Percentiles rank a stretch among this genome's conserved stretches.
These are phyloP conservation scores for Ulmus americana DNA, from an alignment of 331 rosid genomes.

Conservation along the genomic window DNA sequence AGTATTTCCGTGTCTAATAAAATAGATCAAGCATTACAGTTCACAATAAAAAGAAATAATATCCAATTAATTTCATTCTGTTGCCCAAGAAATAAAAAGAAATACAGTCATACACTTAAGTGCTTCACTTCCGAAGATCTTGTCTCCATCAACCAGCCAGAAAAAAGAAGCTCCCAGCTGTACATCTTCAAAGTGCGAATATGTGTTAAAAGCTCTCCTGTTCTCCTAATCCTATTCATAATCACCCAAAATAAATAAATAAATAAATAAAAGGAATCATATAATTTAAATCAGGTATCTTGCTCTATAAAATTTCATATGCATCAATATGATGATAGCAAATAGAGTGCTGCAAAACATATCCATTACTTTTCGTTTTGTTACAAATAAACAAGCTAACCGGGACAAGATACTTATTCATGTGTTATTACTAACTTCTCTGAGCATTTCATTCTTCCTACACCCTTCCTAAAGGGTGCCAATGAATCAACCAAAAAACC, in stretches of 20 bases:
- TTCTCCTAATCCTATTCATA: conserved; percentile 63
- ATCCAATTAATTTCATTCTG: conserved; percentile 19
- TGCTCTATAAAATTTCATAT: neutral
- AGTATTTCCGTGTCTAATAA: conserved; percentile 76
- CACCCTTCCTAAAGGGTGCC: neutral
- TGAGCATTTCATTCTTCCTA: neutral
- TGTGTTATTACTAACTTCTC: neutral
- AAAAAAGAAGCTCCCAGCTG: conserved; percentile 89
- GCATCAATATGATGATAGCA: neutral
- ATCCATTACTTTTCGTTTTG: neutral
- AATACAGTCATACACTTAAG: conserved; percentile 57
- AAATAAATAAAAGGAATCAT: neutral
- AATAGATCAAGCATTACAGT: conserved; percentile 20
- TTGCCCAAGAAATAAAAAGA: conserved; percentile 10
- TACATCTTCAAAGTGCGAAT: conserved; percentile 92
- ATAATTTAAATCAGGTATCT: neutral
- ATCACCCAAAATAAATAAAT: neutral
- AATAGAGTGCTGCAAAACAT: neutral
- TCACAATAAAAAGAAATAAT: conserved; percentile 18
- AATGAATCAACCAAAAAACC: neutral
- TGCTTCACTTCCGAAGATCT: conserved; percentile 78
- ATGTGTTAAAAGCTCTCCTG: conserved; percentile 74
- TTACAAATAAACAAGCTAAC: neutral
- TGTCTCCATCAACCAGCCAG: conserved; percentile 89
- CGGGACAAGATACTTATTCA: neutral